A percentile compares a stretch with the other conserved stretches of the same genome.
These are phyloP conservation scores for Ramalina intermedia DNA, from an alignment of 495 filamentous ascomycete genomes.

Conservation along the genomic window DNA sequence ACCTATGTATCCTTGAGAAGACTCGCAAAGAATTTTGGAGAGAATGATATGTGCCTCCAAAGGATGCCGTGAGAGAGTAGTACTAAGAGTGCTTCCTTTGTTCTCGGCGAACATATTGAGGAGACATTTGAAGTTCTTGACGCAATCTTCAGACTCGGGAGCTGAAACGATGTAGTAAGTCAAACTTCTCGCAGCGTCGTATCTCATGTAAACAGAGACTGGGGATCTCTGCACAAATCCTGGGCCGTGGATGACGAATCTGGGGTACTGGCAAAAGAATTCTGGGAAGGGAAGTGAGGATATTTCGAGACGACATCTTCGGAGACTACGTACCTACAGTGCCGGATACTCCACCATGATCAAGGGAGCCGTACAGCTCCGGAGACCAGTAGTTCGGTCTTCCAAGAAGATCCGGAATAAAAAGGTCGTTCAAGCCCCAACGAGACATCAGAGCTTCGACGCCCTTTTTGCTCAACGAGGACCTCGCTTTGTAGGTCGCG, in stretches of 20 bases:
- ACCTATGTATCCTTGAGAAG: too few relatives aligned
- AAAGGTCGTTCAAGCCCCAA: not conserved
- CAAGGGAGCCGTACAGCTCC: not conserved
- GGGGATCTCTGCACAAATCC: not conserved
- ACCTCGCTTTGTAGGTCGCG: not conserved
- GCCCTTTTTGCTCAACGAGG: not conserved
- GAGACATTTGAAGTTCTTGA: too few relatives aligned
- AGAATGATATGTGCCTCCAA: too few relatives aligned
- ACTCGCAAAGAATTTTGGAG: too few relatives aligned
- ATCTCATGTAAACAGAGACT: slow-evolving; percentile 1
- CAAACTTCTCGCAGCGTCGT: not conserved
- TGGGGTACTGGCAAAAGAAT: slow-evolving; percentile 9
- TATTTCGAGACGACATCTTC: not conserved
- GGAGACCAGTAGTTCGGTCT: not conserved
- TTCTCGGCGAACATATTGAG: too few relatives aligned
- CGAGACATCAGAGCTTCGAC: not conserved
- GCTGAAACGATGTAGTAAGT: not conserved
- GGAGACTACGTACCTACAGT: not conserved
- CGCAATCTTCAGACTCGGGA: too few relatives aligned
- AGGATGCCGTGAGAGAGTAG: too few relatives aligned
- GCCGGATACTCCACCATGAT: not conserved
- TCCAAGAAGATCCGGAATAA: slow-evolving; percentile 1
- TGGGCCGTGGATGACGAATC: slow-evolving; percentile 1
- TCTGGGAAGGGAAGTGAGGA: not conserved
- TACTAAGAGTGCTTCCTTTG: too few relatives aligned